Percentiles rank a stretch among this genome's conserved stretches.
These are phyloP conservation scores for Mediolabrus comicus DNA, from an alignment of 108 stramenopile species.

Conservation along the genomic window DNA sequence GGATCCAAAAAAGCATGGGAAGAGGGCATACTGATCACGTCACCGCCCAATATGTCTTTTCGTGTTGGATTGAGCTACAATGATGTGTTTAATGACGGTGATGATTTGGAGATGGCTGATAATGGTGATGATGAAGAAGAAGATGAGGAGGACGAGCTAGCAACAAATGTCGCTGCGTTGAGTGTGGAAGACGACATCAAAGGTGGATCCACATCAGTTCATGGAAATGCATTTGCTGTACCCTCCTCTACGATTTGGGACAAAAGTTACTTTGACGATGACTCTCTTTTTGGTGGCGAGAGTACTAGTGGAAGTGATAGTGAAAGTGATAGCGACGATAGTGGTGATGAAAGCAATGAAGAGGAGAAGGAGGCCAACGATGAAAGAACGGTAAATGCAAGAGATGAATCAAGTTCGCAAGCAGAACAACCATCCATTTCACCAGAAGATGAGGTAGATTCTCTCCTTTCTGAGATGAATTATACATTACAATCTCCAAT, in stretches of 20 bases:
- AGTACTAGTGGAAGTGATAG: conserved; percentile 44
- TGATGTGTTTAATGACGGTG: conserved; percentile 56
- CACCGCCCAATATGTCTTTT: conserved; percentile 71
- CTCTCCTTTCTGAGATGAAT: conserved; percentile 56
- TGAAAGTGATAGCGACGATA: conserved; percentile 37
- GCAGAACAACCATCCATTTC: background rate
- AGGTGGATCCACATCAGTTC: background rate
- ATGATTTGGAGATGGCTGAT: conserved; percentile 4
- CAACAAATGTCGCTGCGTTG: background rate
- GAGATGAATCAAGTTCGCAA: conserved; percentile 8
- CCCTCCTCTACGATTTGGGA: conserved; percentile 36
- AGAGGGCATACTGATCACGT: conserved; percentile 67
- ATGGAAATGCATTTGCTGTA: background rate
- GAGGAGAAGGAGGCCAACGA: conserved; percentile 20
- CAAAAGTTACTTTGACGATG: conserved; percentile 73
- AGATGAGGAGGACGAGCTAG: background rate
- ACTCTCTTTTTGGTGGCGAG: conserved; percentile 81
- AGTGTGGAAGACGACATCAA: background rate
- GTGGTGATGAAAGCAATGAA: conserved; percentile 16
- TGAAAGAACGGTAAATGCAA: conserved; percentile 10
- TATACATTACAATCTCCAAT: conserved; percentile 11
- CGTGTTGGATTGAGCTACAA: conserved; percentile 63
- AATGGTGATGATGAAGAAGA: background rate
- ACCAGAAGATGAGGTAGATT: conserved; percentile 55
- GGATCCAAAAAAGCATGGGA: conserved; percentile 59